Base-by-base conservation (phyloP, 2,329 filamentous ascomycete species). In the Ophiocordyceps camponoti-leonardi region DNA sequence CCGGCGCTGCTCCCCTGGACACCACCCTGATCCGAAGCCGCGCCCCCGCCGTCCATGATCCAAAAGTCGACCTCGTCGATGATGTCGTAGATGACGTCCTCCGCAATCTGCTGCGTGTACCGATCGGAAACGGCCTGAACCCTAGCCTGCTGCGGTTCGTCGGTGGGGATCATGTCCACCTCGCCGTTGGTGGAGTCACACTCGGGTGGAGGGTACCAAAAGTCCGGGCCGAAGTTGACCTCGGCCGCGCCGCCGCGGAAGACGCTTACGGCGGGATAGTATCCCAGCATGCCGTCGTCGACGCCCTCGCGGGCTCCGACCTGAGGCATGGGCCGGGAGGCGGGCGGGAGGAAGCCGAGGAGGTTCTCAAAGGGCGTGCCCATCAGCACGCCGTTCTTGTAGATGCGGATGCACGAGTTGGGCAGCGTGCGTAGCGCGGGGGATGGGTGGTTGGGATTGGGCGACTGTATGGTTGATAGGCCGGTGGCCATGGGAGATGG, bases 31-130 rank as follows among this genome's bases (percentile, higher is more conserved):
- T 69, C 70, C n/a, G 35, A 39, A 42, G 69, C 65, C 10, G 68
- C 65, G 49, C 66, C 67, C 10, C 67, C 69, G 22, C 72, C 73
- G 50, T 86, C 84, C 57, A 84, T 77, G 61, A 80, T 72, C 80
- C 78, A 93, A 65, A 85, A 92, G 65, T 94, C 87, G 43, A 94
- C 84, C 64, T 98, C 92, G 57, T 98, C 92, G 30, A 96, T 72
- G 45, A 98, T 75, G 61, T 98, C 92, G 60, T 87, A 94, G 28
- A 94, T 75, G 22, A 95, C 71, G 56, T 98, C 92, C 64, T 98
- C 92, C 14, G 83, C 87, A 49, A 98, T 88, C 66, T 96, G 90
- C 59, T 98, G 88, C 48, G 79, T 77, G 62, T 87, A 96, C 30
- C 92, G 77, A 49, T 93, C 84, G 8, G 77, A 75, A 20, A 94